Percentiles rank a stretch among this genome's conserved stretches.
Conservation (phyloP, 2,329 filamentous ascomycete genomes). For the Diplodia seriata region DNA sequence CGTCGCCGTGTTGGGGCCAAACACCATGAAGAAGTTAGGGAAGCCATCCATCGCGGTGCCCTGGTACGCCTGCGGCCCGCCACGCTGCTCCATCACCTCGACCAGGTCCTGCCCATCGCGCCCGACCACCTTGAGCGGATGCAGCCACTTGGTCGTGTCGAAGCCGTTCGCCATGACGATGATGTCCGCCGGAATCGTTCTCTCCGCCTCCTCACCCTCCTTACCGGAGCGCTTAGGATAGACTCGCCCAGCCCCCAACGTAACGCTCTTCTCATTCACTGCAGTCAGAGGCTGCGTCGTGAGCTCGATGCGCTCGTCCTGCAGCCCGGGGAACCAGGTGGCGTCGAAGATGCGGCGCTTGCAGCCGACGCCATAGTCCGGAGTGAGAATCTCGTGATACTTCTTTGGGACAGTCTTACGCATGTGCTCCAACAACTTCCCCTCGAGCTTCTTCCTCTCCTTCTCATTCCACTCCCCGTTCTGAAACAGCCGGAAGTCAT, state of each 20-base stretch:
- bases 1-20: slow-evolving; percentile 68
- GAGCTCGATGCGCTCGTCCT: slow-evolving; percentile 61
- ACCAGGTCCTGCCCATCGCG: slow-evolving; percentile 58
- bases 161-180: slow-evolving; percentile 70
- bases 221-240: slow-evolving; percentile 48
- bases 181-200: slow-evolving; percentile 63
- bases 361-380: slow-evolving; percentile 68
- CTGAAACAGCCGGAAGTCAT: slow-evolving; percentile 58
- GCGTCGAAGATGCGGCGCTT: slow-evolving; percentile 69
- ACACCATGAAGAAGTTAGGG: slow-evolving; percentile 70
- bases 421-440: slow-evolving; percentile 56
- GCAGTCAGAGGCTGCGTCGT: slow-evolving; percentile 59
- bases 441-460: slow-evolving; percentile 50
- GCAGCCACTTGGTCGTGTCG: slow-evolving; percentile 61
- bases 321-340: slow-evolving; percentile 61
- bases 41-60: slow-evolving; percentile 65
- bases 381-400: slow-evolving; percentile 67
- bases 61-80: slow-evolving; percentile 69
- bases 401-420: slow-evolving; percentile 60
- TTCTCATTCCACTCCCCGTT: slow-evolving; percentile 47
- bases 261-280: slow-evolving; percentile 58
- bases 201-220: slow-evolving; percentile 37
- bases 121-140: slow-evolving; percentile 62
- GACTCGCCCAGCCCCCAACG: slow-evolving; percentile 57
- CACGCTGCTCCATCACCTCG: slow-evolving; percentile 64